Conservation (phyloP, 257 asterid species). For the Nyctanthes arbortristis region DNA sequence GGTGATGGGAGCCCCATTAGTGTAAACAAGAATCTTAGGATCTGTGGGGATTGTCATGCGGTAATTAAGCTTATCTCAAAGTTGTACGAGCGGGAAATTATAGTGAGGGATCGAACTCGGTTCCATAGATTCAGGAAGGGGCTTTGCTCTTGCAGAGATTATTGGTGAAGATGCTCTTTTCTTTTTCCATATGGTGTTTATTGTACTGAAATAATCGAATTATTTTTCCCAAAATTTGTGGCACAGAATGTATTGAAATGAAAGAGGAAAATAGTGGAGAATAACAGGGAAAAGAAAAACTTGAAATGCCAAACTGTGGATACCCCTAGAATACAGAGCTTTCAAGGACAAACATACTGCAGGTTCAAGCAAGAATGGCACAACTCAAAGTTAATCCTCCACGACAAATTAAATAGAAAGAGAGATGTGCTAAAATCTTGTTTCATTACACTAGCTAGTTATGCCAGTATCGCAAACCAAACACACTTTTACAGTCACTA, state of each 20-base stretch:
- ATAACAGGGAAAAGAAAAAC: slow-evolving; percentile 28
- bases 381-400: slow-evolving; percentile 23
- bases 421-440: too few species aligned
- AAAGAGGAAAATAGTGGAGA: slow-evolving; percentile 19
- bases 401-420: slow-evolving; percentile 10
- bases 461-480: not conserved
- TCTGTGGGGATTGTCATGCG: slow-evolving; percentile 92
- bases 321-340: slow-evolving; percentile 29
- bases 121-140: slow-evolving; percentile 82
- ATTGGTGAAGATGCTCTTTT: slow-evolving; percentile 52
- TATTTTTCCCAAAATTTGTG: not conserved
- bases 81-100: slow-evolving; percentile 60
- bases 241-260: not conserved
- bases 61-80: slow-evolving; percentile 79
- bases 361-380: slow-evolving; percentile 24
- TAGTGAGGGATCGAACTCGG: slow-evolving; percentile 86
- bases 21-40: slow-evolving; percentile 87
- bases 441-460: too few species aligned
- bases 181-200: not conserved
- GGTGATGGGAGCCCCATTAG: slow-evolving; percentile 48
- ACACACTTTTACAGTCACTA: not conserved
- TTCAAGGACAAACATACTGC: slow-evolving; percentile 28
- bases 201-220: not conserved
- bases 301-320: slow-evolving; percentile 24
- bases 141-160: slow-evolving; percentile 76